Evolutionary conservation across 2,329 filamentous ascomycete species (phyloP).

Genomic region (Alternaria solani): DNA sequence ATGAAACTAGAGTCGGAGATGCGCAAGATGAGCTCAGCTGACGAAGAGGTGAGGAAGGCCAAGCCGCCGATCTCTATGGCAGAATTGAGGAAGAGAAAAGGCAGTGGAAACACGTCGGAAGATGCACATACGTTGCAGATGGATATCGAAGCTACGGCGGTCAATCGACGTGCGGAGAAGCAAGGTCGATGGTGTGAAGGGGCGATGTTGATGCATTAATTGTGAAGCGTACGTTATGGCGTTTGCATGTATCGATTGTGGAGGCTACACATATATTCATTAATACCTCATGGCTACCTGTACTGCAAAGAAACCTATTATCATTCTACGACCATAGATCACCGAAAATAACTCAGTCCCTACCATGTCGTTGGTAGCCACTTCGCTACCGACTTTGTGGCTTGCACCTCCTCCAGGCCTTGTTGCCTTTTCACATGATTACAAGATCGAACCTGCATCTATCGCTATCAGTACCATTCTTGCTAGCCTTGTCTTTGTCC

Average conservation of each 20-base stretch:
- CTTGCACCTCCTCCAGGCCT: slow-evolving; percentile 11
- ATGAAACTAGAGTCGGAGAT: slow-evolving; percentile 60
- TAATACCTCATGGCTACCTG: neutral
- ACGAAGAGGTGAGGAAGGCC: slow-evolving; percentile 24
- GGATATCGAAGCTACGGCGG: slow-evolving; percentile 18
- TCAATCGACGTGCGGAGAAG: slow-evolving; percentile 12
- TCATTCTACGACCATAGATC: neutral
- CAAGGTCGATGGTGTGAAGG: slow-evolving; percentile 8
- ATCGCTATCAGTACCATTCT: slow-evolving; percentile 14
- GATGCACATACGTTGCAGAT: slow-evolving; percentile 18
- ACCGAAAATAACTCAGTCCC: neutral
- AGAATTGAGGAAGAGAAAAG: slow-evolving; percentile 23
- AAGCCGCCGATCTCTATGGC: slow-evolving; percentile 48
- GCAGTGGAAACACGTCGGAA: slow-evolving; percentile 7
- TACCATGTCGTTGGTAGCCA: neutral
- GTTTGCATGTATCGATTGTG: neutral
- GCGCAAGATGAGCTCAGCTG: slow-evolving; percentile 37
- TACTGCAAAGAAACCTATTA: neutral
- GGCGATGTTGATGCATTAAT: neutral
- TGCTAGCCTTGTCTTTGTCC: slow-evolving; percentile 4
- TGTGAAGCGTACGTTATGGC: neutral
- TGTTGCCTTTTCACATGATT: neutral
- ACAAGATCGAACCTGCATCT: slow-evolving; percentile 2
- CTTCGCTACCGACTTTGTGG: slow-evolving; percentile 6
- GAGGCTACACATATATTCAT: neutral